Evolutionary conservation across 495 filamentous ascomycete species (phyloP).

Genomic region (Tetracladium setigerum): DNA sequence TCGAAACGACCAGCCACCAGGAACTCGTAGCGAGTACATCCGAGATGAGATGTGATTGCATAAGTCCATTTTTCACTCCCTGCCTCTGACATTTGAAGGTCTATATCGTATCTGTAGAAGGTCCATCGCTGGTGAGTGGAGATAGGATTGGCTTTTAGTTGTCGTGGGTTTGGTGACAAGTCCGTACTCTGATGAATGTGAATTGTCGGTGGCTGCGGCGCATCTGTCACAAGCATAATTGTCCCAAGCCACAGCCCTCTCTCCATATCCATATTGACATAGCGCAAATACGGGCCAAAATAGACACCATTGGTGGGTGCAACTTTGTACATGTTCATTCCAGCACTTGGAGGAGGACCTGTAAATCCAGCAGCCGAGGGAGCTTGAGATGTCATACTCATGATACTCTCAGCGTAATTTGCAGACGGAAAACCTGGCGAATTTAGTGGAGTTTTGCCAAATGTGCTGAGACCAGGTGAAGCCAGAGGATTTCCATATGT

Average conservation of each 20-base stretch:
- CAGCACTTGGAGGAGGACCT: conserved; percentile 77
- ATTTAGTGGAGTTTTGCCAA: conserved; percentile 63
- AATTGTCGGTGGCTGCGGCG: conserved; percentile 90
- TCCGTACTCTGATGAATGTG: conserved; percentile 90
- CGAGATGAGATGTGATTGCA: conserved; percentile 92
- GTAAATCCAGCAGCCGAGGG: conserved; percentile 65
- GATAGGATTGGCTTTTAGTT: conserved; percentile 78
- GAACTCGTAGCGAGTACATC: conserved; percentile 96
- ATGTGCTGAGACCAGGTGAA: conserved; percentile 61
- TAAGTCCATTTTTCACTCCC: conserved; percentile 91
- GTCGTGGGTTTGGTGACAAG: conserved; percentile 85
- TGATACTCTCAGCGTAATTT: conserved; percentile 65
- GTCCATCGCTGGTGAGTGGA: conserved; percentile 86
- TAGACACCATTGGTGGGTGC: conserved; percentile 96
- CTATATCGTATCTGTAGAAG: conserved; percentile 93
- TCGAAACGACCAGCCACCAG: conserved; percentile 89
- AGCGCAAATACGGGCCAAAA: conserved; percentile 91
- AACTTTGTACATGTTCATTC: conserved; percentile 88
- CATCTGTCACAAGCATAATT: conserved; percentile 74
- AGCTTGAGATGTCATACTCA: conserved; percentile 68
- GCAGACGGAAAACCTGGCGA: conserved; percentile 73
- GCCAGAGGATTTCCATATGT: conserved; percentile 71
- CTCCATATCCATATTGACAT: conserved; percentile 95
- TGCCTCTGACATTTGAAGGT: conserved; percentile 82
- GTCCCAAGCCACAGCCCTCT: conserved; percentile 81